Evolutionary conservation across 768 basidiomycete genomes (phyloP).

Genomic region (Tulasnella sp.): DNA sequence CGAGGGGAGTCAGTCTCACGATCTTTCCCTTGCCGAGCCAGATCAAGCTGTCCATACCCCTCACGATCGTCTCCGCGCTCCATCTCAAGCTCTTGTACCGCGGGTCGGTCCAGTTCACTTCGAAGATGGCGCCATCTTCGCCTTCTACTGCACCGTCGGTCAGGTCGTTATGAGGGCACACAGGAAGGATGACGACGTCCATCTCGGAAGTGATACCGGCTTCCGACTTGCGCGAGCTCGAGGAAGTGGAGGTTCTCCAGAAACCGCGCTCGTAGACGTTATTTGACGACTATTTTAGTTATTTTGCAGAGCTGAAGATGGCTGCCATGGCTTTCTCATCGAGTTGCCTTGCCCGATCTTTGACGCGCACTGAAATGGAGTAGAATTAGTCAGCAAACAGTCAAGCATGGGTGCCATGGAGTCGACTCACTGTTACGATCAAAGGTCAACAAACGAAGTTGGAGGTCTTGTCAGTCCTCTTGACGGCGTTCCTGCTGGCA

Average conservation of each 20-base stretch:
- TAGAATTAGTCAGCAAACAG: conserved; percentile 17
- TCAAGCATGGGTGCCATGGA: conserved; percentile 35
- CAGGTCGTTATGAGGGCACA: conserved; percentile 42
- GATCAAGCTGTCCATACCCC: conserved; percentile 71
- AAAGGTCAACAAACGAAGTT: conserved; percentile 90
- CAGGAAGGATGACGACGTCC: conserved; percentile 66
- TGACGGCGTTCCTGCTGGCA: conserved; percentile 41
- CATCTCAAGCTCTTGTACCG: conserved; percentile 80
- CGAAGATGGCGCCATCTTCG: conserved; percentile 40
- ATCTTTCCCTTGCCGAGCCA: conserved; percentile 48
- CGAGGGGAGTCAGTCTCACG: too few relatives aligned
- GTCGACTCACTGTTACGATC: conserved; percentile 76
- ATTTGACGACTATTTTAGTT: neutral
- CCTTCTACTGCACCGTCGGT: conserved; percentile 80
- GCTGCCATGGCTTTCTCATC: conserved; percentile 78
- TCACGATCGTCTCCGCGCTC: conserved; percentile 66
- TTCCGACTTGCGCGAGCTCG: conserved; percentile 46
- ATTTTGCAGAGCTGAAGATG: conserved; percentile 50
- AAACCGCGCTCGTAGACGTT: conserved; percentile 86
- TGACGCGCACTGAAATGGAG: conserved; percentile 70
- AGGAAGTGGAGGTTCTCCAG: conserved; percentile 77
- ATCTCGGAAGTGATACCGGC: conserved; percentile 55
- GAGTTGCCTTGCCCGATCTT: conserved; percentile 84
- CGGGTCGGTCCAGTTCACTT: conserved; percentile 50
- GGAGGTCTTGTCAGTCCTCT: conserved; percentile 52